Evolutionary conservation across 202 grass and related monocot species (phyloP), one percentile per base, ranked within the genome.

Genomic region (Musa balbisiana): DNA sequence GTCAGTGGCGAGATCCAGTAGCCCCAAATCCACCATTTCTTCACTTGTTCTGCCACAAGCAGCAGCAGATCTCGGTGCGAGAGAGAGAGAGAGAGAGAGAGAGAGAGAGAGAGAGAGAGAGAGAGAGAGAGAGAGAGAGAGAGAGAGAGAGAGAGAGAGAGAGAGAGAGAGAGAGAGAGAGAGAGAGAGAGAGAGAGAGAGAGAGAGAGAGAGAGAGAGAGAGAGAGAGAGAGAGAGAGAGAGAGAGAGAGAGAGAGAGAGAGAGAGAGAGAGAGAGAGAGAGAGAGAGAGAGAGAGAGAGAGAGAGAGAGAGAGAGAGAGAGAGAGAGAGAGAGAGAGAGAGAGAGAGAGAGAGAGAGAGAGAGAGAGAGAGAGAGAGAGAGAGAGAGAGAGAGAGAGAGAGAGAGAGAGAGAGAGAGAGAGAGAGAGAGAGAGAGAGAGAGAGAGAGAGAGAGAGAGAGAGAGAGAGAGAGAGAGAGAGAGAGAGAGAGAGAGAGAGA

Each of bases 1-100:
- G 83, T 92, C 68, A 96, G 29, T 10, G 92, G 92, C 63, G 92
- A 96, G 80, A 92, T 82, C 87, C 92, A 92, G 83, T 93, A 93
- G 49, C 87, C 91, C 91, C 91, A 93, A 68, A 90, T 93, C 87
- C 85, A 90, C 91, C 91, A 93, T 79, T 84, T 83, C 75, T 87
- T 89, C 62, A 93, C 84, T 27, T 87, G 53, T 1, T 81, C 91
- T 93, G 80, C 49, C 33, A 43, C 33, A 43, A 6, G 33, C 33
- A 43, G 33, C 33, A 43, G 33, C 33, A 43, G 4, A 43, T 43
- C 33, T 43, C 33, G 33, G 33, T 43, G 4, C n/a, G 10, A 6
- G 4, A 62, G 56, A 62, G 20, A 20, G 58, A 62, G 58, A 62
- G 17, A 62, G 3, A 19, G 58, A n/a, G 10, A 6, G 4, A 62